phyloP scores from a whole-genome alignment of 2,329 filamentous ascomycete species.

The Trichoderma aggressivum region DNA sequence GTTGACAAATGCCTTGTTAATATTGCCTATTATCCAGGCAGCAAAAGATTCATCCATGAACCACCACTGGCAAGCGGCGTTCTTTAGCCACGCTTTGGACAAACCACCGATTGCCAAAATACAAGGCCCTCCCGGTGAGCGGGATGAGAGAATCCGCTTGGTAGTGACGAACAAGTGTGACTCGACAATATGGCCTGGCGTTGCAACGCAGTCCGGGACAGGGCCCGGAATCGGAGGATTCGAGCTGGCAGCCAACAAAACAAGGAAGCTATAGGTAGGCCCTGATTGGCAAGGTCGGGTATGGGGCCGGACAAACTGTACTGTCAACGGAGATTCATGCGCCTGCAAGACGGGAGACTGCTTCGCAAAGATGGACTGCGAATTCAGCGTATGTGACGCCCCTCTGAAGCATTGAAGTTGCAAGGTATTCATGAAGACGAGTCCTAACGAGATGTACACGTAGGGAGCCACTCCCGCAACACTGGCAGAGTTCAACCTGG shows the following conservation, averaged over 20 bases:
- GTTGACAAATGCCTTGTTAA: constrained; percentile 23
- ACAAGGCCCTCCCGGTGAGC: constrained; percentile 32
- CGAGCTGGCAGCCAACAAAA: constrained; percentile 56
- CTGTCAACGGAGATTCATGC: constrained; percentile 63
- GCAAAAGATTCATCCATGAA: constrained; percentile 19
- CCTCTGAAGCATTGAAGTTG: background rate
- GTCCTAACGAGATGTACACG: background rate
- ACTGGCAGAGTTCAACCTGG: constrained; percentile 76
- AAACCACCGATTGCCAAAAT: constrained; percentile 27
- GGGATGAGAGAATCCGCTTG: constrained; percentile 52
- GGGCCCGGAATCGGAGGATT: constrained; percentile 68
- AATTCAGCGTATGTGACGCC: constrained; percentile 56
- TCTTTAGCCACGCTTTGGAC: constrained; percentile 24
- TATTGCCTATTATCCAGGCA: constrained; percentile 22
- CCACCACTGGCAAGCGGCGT: constrained; percentile 29
- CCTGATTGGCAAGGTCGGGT: constrained; percentile 76
- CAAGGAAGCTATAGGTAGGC: constrained; percentile 61
- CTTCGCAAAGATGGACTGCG: constrained; percentile 65
- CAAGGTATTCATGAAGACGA: background rate
- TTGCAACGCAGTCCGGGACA: constrained; percentile 68
- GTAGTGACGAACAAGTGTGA: constrained; percentile 69
- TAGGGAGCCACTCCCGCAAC: constrained; percentile 72
- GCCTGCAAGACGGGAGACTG: constrained; percentile 77
- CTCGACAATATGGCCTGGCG: constrained; percentile 71
- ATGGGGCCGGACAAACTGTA: constrained; percentile 83